These are phyloP conservation scores for Tubosaeta sp. DNA, from an alignment of 768 basidiomycete species.

Conservation along the genomic window DNA sequence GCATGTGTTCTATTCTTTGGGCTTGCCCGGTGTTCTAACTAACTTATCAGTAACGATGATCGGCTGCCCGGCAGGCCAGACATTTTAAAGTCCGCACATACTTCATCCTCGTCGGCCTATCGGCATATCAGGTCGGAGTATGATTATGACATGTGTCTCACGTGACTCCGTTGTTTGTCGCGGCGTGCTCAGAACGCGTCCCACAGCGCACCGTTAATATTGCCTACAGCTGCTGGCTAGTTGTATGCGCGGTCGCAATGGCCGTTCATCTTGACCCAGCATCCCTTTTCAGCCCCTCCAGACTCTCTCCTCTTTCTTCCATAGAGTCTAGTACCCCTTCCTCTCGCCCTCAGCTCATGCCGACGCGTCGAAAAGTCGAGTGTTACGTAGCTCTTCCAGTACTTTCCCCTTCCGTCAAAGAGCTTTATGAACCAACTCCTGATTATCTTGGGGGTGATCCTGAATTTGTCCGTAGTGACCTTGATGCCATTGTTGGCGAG, in stretches of 20 bases:
- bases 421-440: conserved; percentile 37
- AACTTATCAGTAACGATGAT: no score
- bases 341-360: conserved; percentile 1
- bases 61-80: background rate
- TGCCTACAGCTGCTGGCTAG: background rate
- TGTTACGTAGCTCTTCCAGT: conserved; percentile 38
- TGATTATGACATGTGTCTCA: no score
- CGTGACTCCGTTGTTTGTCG: background rate
- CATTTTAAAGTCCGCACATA: background rate
- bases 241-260: background rate
- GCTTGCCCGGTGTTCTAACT: conserved; percentile 49
- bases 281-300: conserved; percentile 13
- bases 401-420: conserved; percentile 36
- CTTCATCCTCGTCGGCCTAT: background rate
- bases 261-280: conserved; percentile 6
- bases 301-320: conserved; percentile 16
- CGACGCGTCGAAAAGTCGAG: conserved; percentile 7
- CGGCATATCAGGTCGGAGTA: background rate
- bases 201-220: background rate
- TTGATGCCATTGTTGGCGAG: conserved; percentile 58
- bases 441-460: conserved; percentile 33
- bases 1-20: conserved; percentile 63
- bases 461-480: conserved; percentile 27
- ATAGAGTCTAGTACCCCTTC: conserved; percentile 5
- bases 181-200: conserved; percentile 7